A percentile compares a stretch with the other conserved stretches of the same genome.
Evolutionary conservation across 108 stramenopile genomes (phyloP).

Genomic region (Skeletonema menzelii): DNA sequence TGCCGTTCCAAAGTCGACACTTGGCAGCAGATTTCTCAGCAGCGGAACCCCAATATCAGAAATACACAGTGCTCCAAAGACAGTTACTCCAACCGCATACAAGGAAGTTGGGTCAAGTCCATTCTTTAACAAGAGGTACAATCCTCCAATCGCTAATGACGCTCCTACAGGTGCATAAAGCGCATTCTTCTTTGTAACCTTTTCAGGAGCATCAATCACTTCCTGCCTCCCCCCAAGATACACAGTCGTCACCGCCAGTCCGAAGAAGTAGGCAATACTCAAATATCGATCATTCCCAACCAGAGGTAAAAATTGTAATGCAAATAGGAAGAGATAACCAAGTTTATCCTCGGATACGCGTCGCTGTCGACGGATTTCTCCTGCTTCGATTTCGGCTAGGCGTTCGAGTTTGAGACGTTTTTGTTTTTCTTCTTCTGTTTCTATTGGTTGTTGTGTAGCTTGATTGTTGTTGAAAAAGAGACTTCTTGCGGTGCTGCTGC

Average conservation of each 20-base stretch:
- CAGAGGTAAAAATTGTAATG: conserved; percentile 33
- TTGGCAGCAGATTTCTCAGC: conserved; percentile 25
- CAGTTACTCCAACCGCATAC: conserved; percentile 33
- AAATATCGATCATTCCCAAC: conserved; percentile 31
- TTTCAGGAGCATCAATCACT: conserved; percentile 37
- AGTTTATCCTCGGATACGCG: conserved; percentile 36
- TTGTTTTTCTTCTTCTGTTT: conserved; percentile 19
- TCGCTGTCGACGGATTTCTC: conserved; percentile 25
- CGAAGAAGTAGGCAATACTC: conserved; percentile 27
- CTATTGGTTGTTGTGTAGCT: conserved; percentile 12
- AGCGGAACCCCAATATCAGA: conserved; percentile 44
- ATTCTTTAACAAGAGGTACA: conserved; percentile 39
- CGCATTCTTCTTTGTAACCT: conserved; percentile 38
- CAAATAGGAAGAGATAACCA: conserved; percentile 32
- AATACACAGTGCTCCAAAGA: conserved; percentile 41
- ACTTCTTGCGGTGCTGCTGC: background rate
- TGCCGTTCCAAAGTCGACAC: conserved; percentile 19
- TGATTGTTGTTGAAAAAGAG: conserved; percentile 2
- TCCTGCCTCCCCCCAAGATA: conserved; percentile 39
- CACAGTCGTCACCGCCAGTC: conserved; percentile 32
- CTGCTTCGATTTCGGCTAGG: conserved; percentile 31
- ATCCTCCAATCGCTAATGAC: conserved; percentile 29
- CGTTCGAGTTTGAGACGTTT: conserved; percentile 34
- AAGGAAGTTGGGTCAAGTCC: conserved; percentile 35
- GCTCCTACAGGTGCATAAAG: conserved; percentile 41